A percentile compares a stretch with the other conserved stretches of the same genome.
Evolutionary conservation across 108 stramenopile species (phyloP).

Genomic region (Asterionellopsis glacialis): DNA sequence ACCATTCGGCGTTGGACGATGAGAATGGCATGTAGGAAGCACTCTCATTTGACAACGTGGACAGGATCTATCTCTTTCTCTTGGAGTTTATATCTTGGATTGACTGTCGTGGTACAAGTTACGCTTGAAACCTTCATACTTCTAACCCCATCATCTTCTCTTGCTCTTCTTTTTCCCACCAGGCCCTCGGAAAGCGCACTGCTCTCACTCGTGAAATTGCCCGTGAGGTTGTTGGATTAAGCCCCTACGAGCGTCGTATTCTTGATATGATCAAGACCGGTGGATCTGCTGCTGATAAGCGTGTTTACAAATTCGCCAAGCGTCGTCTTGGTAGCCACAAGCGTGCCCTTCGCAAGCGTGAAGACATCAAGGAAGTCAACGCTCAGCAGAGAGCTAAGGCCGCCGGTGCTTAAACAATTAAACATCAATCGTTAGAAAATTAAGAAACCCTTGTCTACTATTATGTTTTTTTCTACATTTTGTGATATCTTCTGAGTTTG

Average conservation of each 20-base stretch:
- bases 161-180: conserved; percentile 9
- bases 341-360: conserved; percentile 96
- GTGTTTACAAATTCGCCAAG: conserved; percentile 99
- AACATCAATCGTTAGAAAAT: no score
- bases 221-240: conserved; percentile 95
- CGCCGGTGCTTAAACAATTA: no score
- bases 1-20: no score
- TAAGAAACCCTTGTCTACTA: no score
- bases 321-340: conserved; percentile 97
- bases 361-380: conserved; percentile 96
- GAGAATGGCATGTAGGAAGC: no score
- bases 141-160: background rate
- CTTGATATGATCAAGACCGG: conserved; percentile 99
- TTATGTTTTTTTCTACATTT: no score
- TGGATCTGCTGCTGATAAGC: conserved; percentile 95
- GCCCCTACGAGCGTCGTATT: conserved; percentile 98
- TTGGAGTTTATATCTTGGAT: background rate
- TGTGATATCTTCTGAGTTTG: no score
- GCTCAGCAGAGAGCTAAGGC: conserved; percentile 68
- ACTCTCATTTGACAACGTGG: no score
- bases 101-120: background rate
- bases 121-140: background rate
- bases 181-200: conserved; percentile 77
- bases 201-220: conserved; percentile 85
- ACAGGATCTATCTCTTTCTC: background rate